A percentile compares a stretch with the other conserved stretches of the same genome.
phyloP scores from a whole-genome alignment of 2,329 filamentous ascomycete genomes.

The Colletotrichum salicis region DNA sequence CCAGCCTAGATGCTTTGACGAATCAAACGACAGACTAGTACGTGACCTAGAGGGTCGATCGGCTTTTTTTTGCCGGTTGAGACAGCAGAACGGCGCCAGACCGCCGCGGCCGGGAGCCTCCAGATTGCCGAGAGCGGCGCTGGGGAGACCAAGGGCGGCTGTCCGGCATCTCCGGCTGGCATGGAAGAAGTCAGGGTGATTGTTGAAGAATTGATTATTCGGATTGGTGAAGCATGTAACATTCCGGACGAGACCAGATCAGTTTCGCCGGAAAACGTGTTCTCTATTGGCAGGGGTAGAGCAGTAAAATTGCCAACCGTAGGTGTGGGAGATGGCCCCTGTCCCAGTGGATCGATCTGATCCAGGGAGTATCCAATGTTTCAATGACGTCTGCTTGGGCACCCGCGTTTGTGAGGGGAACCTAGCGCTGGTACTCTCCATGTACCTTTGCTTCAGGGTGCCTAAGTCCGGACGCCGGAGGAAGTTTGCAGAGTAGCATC shows the following conservation, averaged over 20 bases:
- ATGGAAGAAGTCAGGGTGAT: background rate
- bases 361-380: constrained; percentile 8
- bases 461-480: background rate
- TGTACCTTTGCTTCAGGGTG: background rate
- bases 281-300: background rate
- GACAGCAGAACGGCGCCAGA: constrained; percentile 22
- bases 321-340: constrained; percentile 2
- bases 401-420: constrained; percentile 9
- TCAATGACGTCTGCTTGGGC: constrained; percentile 29
- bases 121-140: constrained; percentile 12
- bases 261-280: constrained; percentile 5
- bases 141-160: constrained; percentile 5
- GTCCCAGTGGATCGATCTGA: constrained; percentile 15
- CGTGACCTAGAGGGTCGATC: constrained; percentile 30
- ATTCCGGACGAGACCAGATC: background rate
- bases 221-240: background rate
- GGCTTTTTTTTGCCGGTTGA: constrained; percentile 26
- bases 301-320: background rate
- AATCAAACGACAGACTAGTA: constrained; percentile 4
- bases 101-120: constrained; percentile 4
- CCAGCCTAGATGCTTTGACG: constrained; percentile 3
- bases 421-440: background rate
- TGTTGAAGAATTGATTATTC: background rate
- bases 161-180: constrained; percentile 24
- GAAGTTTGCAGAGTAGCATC: background rate